A percentile compares a stretch with the other conserved stretches of the same genome.
Evolutionary conservation across 495 filamentous ascomycete genomes (phyloP).

Genomic region (Aspergillus baeticus): DNA sequence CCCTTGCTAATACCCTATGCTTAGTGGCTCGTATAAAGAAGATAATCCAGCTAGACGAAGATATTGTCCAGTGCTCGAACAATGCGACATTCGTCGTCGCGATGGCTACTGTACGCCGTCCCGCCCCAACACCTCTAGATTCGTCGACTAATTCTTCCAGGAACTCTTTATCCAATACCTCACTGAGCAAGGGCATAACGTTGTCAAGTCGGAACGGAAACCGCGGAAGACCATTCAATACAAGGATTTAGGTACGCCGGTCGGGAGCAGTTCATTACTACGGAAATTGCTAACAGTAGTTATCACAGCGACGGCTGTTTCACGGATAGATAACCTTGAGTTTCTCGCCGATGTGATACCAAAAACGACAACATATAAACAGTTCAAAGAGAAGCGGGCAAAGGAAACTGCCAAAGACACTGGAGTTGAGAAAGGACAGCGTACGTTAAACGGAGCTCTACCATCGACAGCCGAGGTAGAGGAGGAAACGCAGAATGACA

Average conservation of each 20-base stretch:
- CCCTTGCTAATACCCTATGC: background rate
- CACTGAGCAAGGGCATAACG: constrained; percentile 78
- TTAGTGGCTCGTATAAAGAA: constrained; percentile 90
- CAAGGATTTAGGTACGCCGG: constrained; percentile 73
- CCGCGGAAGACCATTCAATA: constrained; percentile 94
- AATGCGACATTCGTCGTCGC: constrained; percentile 95
- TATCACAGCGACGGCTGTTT: constrained; percentile 72
- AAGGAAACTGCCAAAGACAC: constrained; percentile 45
- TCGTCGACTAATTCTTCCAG: constrained; percentile 35
- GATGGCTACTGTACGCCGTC: constrained; percentile 68
- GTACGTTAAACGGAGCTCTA: constrained; percentile 45
- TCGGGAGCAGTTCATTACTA: background rate
- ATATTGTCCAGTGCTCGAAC: constrained; percentile 80
- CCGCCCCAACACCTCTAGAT: background rate
- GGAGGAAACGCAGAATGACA: constrained; percentile 23
- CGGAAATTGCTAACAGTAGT: background rate
- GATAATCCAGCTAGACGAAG: constrained; percentile 84
- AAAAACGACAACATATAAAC: constrained; percentile 75
- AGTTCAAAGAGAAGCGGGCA: constrained; percentile 66
- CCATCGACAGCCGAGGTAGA: constrained; percentile 28
- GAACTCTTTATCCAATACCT: constrained; percentile 97
- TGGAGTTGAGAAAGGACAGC: constrained; percentile 51
- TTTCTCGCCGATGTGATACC: constrained; percentile 92
- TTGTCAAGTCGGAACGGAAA: constrained; percentile 86
- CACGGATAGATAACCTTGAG: constrained; percentile 88